These are phyloP conservation scores for Brasilioporus rufonigricans DNA, from an alignment of 768 basidiomycete species.

Conservation along the genomic window DNA sequence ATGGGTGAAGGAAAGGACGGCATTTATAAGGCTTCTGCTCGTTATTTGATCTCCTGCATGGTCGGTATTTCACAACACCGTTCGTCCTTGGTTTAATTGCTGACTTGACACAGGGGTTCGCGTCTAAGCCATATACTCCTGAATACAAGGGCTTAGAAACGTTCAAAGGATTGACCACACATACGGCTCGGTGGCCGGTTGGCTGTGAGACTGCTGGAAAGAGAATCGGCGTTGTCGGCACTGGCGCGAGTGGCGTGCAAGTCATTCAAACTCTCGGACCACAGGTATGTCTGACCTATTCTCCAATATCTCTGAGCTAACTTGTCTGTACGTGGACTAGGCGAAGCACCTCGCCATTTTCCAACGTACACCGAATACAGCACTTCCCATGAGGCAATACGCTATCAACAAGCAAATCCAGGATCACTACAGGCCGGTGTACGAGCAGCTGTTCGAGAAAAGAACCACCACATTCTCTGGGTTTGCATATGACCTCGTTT, in stretches of 20 bases:
- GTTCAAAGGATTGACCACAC: conserved; percentile 4
- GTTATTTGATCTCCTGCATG: conserved; percentile 4
- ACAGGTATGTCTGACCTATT: neutral
- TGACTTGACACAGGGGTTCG: neutral
- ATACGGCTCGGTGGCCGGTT: conserved; percentile 9
- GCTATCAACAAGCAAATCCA: conserved; percentile 8
- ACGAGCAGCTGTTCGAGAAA: conserved; percentile 7
- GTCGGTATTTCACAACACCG: neutral
- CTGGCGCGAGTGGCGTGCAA: no score
- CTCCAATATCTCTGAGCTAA: neutral
- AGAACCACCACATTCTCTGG: conserved; percentile 1
- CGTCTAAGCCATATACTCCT: conserved; percentile 8
- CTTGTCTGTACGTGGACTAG: neutral
- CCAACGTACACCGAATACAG: conserved; percentile 9
- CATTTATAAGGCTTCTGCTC: conserved; percentile 2
- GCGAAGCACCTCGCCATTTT: conserved; percentile 7
- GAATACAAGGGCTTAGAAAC: neutral
- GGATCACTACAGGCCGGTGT: conserved; percentile 6
- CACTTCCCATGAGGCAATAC: conserved; percentile 7
- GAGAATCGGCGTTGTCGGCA: no score
- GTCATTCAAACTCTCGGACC: conserved; percentile 5
- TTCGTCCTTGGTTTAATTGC: neutral
- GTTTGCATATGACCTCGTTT: neutral
- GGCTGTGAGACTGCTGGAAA: conserved; percentile 4
- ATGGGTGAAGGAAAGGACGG: neutral